Conservation (phyloP, 140 eudicot genomes). For the Oenanthe javanica region DNA sequence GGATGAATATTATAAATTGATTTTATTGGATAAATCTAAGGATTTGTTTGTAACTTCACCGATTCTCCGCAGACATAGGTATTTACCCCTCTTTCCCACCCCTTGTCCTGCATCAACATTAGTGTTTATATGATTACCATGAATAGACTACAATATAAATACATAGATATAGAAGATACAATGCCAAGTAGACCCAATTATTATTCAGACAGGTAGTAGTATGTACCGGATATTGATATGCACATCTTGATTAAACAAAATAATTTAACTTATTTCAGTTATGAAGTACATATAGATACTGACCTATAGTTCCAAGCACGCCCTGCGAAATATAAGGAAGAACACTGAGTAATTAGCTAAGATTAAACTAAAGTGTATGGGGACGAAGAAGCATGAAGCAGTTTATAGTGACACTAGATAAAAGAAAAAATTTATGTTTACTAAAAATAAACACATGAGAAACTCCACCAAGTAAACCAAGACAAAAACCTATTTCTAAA, state of each 20-base stretch:
- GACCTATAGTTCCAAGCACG: constrained; percentile 21
- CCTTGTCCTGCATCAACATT: not conserved
- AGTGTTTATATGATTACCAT: not conserved
- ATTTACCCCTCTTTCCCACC: too few species aligned
- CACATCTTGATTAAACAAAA: not conserved
- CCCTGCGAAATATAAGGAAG: constrained; percentile 18
- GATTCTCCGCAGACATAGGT: too few species aligned
- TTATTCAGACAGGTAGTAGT: not conserved
- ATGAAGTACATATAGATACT: constrained; percentile 5
- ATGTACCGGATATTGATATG: not conserved
- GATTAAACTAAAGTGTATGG: not conserved
- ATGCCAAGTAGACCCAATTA: not conserved
- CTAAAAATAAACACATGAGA: not conserved
- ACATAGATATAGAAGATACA: not conserved
- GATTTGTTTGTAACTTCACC: too few species aligned
- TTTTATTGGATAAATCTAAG: too few species aligned
- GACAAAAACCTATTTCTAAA: not conserved
- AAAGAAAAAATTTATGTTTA: not conserved
- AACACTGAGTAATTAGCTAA: not conserved
- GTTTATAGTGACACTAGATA: not conserved
- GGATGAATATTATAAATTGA: too few species aligned
- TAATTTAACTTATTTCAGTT: not conserved
- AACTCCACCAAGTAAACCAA: not conserved
- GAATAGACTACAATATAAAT: not conserved
- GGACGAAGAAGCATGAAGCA: not conserved